A percentile compares a stretch with the other conserved stretches of the same genome.
These are phyloP conservation scores for Plenodomus tracheiphilus DNA, from an alignment of 2,329 filamentous ascomycete genomes.

Conservation along the genomic window DNA sequence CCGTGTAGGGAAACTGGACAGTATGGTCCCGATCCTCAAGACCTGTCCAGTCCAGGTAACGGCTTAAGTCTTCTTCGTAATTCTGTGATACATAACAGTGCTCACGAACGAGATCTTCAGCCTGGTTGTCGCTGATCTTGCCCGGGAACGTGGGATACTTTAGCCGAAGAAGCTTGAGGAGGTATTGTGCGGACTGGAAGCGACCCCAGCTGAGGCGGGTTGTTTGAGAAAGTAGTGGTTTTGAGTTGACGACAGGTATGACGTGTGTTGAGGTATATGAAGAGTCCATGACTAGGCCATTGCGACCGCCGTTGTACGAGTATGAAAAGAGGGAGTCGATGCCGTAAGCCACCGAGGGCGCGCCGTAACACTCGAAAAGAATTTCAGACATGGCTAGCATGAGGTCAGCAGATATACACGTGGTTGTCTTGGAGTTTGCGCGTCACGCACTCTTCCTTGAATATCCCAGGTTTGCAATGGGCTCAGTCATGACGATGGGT, in stretches of 20 bases:
- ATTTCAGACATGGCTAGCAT: slow-evolving; percentile 89
- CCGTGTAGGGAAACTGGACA: slow-evolving; percentile 90
- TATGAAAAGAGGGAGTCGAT: slow-evolving; percentile 98
- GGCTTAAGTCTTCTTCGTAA: slow-evolving; percentile 76
- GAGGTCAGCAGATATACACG: not conserved
- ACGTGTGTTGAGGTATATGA: slow-evolving; percentile 94
- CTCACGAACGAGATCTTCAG: slow-evolving; percentile 82
- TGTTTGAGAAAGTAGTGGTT: slow-evolving; percentile 80
- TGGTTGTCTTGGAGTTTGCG: not conserved
- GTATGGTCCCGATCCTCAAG: slow-evolving; percentile 87
- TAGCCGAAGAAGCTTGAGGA: slow-evolving; percentile 83
- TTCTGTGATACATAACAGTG: slow-evolving; percentile 88
- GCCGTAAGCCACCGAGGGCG: slow-evolving; percentile 87
- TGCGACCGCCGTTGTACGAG: slow-evolving; percentile 83
- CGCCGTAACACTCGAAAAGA: slow-evolving; percentile 92
- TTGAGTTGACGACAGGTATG: slow-evolving; percentile 87
- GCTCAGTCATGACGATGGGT: slow-evolving; percentile 93
- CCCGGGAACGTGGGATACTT: slow-evolving; percentile 91
- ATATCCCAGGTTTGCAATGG: slow-evolving; percentile 88
- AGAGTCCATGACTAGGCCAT: slow-evolving; percentile 86
- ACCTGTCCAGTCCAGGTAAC: slow-evolving; percentile 86
- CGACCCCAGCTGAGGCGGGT: slow-evolving; percentile 95
- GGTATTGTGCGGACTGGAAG: slow-evolving; percentile 84
- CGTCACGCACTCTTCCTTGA: slow-evolving; percentile 74
- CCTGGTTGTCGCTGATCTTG: slow-evolving; percentile 83